Evolutionary conservation across 2,329 filamentous ascomycete genomes (phyloP), one percentile per base, ranked within the genome.

Genomic region (Stemphylium vesicarium): DNA sequence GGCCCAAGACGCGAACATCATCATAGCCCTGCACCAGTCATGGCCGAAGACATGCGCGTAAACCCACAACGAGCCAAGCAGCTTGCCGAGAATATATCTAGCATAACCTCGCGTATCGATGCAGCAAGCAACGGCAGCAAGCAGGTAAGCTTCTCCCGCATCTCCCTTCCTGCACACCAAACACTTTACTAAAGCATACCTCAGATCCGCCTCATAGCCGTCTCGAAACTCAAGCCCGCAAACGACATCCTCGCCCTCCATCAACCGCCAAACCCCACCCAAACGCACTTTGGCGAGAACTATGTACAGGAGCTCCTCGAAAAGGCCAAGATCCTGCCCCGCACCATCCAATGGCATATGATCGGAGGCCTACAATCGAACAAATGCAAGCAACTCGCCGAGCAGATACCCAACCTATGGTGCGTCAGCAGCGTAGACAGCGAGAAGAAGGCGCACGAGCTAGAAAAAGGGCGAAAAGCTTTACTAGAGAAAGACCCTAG

Each of bases 201-300:
- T 18, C 64, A 91, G 88, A 85, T 94, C 60, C 88, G 95, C 41
- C 84, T 99, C 35, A 92, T 99, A 37, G 94, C 95, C 24, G 95
- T 99, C 44, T 97, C 93, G 36, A 99, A 99, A 78, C 83, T 97
- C 63, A 98, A 99, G 79, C 94, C 95, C 12, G 91, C 88, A 55
- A 90, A 90, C 68, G 95, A 99, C 75, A 90, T 99, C 68, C 82
- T 96, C 50, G 89, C 92, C 26, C 85, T 99, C 1, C 89, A 96
- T 78, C 81, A 84, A 66, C 76, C 81, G 0, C 80, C 63, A 20
- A 56, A 60, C 8, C 68, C 65, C 7, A 46, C 60, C 1, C 90
- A 93, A 50, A 65, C 81, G 15, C 91, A 99, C 78, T 98, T 98
- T 75, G 95, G 95, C 67, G 95, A 99, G 79, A 99, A 99, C 81